phyloP scores from a whole-genome alignment of 345 rosid species.

The Sapria himalayana region DNA sequence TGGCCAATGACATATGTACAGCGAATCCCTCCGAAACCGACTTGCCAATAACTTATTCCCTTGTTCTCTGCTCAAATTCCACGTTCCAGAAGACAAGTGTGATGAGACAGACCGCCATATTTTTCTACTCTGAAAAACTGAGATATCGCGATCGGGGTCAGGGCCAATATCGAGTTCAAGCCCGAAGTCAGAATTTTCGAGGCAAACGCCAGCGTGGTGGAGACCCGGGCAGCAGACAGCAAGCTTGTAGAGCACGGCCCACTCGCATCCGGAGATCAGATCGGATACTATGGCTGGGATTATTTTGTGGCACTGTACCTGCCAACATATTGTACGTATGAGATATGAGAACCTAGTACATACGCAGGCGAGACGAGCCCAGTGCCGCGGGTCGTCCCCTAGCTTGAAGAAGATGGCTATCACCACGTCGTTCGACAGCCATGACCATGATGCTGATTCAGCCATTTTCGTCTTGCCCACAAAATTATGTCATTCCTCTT shows the following conservation, averaged over 20 bases:
- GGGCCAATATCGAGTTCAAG: slow-evolving; percentile 84
- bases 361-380: slow-evolving; percentile 78
- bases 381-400: slow-evolving; percentile 59
- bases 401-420: slow-evolving; percentile 72
- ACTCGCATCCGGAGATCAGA: slow-evolving; percentile 37
- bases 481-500: no score
- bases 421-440: slow-evolving; percentile 58
- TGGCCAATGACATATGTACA: slow-evolving; percentile 87
- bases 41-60: slow-evolving; percentile 81
- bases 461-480: slow-evolving; percentile 15
- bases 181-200: slow-evolving; percentile 88
- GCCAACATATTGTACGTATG: slow-evolving; percentile 49
- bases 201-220: slow-evolving; percentile 66
- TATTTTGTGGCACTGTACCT: slow-evolving; percentile 24
- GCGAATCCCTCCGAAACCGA: slow-evolving; percentile 63
- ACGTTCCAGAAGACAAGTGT: slow-evolving; percentile 46
- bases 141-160: slow-evolving; percentile 16
- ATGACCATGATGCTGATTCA: slow-evolving; percentile 25
- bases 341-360: slow-evolving; percentile 68
- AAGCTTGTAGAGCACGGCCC: slow-evolving; percentile 65
- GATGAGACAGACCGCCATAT: slow-evolving; percentile 26
- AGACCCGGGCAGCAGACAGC: slow-evolving; percentile 87
- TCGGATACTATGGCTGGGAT: slow-evolving; percentile 59
- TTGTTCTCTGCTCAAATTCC: slow-evolving; percentile 75
- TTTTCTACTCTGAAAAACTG: slow-evolving; percentile 27